Percentiles rank a stretch among this genome's conserved stretches.
Conservation (phyloP, 2,329 filamentous ascomycete genomes). For the Colletotrichum eleusines region DNA sequence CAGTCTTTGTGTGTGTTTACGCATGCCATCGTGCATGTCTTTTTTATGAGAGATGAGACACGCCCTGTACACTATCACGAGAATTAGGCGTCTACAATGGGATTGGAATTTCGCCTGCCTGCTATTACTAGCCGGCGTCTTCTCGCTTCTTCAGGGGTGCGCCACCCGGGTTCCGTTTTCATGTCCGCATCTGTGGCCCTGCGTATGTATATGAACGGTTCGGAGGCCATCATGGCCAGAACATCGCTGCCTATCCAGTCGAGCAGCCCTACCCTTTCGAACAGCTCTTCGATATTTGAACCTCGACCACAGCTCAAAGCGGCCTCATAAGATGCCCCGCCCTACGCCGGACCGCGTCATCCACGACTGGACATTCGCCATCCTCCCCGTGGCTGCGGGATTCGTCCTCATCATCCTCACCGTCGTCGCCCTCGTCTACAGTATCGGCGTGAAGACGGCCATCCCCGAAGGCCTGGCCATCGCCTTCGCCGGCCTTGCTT, state of each 20-base stretch:
- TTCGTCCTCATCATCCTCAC: conserved; percentile 31
- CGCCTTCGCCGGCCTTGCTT: conserved; percentile 13
- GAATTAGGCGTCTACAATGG: background rate
- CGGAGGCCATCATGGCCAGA: background rate
- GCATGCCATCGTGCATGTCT: background rate
- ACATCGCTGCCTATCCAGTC: background rate
- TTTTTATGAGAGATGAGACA: conserved; percentile 30
- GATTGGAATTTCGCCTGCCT: conserved; percentile 23
- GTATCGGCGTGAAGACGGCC: conserved; percentile 19
- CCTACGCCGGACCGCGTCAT: conserved; percentile 19
- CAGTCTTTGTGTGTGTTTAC: background rate
- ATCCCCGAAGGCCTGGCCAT: conserved; percentile 15
- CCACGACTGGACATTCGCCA: conserved; percentile 25
- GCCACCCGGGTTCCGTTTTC: too few species aligned
- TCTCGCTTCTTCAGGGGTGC: background rate
- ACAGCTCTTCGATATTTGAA: background rate
- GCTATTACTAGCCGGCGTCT: background rate
- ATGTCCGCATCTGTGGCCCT: background rate
- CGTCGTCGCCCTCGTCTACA: conserved; percentile 34
- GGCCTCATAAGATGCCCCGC: conserved; percentile 9
- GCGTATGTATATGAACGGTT: conserved; percentile 1
- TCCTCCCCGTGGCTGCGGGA: conserved; percentile 23
- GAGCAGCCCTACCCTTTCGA: background rate
- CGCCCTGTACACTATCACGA: conserved; percentile 11
- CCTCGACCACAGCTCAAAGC: background rate